Conservation (phyloP, 177 flowering plant genomes). For the Vitis hybrid region DNA sequence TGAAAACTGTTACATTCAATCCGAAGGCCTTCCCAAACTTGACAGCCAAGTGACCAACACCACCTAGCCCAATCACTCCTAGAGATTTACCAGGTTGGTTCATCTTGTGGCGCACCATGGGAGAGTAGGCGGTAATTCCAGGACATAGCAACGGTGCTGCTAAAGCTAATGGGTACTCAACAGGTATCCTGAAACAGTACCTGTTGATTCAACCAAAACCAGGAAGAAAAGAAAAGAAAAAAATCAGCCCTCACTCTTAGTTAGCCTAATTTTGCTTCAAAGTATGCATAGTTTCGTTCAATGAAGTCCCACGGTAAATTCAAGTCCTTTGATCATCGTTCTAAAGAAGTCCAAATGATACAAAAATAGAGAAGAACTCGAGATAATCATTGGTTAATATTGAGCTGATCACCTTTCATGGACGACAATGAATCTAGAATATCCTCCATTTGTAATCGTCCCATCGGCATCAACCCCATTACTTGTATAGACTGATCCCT, state of each 20-base stretch:
- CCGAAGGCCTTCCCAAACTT: constrained; percentile 57
- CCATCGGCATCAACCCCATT: constrained; percentile 40
- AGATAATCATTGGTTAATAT: no score
- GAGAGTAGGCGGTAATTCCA: constrained; percentile 44
- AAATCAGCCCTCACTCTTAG: no score
- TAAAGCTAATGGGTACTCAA: constrained; percentile 32
- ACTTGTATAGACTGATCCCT: constrained; percentile 26
- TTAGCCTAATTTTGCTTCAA: no score
- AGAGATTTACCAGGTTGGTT: constrained; percentile 51
- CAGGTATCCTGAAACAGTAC: constrained; percentile 42
- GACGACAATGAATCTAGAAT: constrained; percentile 37
- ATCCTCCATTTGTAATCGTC: constrained; percentile 42
- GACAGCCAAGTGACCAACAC: constrained; percentile 57
- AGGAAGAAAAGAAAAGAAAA: no score
- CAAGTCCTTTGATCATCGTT: no score
- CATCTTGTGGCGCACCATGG: constrained; percentile 50
- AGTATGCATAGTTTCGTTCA: no score
- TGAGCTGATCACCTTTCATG: constrained; percentile 30
- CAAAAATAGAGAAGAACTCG: no score
- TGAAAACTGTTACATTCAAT: constrained; percentile 41
- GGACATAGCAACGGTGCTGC: constrained; percentile 52
- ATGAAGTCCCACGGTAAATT: no score
- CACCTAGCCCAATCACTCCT: constrained; percentile 49
- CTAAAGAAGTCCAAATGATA: no score
- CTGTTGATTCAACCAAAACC: constrained; percentile 17